Evolutionary conservation across 139 green algal genomes (phyloP).

Genomic region (Astrephomene gubernaculifera): DNA sequence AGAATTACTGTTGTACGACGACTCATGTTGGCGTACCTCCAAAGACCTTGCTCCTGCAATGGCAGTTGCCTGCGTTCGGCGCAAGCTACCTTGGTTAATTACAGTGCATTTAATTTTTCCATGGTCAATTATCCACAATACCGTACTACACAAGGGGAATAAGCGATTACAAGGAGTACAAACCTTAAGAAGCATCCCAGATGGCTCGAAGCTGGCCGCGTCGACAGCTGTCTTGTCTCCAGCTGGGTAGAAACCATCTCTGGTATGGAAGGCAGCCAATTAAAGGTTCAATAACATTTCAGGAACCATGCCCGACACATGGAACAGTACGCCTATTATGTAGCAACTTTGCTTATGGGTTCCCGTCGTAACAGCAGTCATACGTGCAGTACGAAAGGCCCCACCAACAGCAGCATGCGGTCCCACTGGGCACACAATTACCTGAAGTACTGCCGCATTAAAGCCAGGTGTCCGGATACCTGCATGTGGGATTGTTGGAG

Average conservation of each 20-base stretch:
- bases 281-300: not conserved
- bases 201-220: constrained; percentile 45
- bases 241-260: constrained; percentile 67
- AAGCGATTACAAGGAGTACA: too few species aligned
- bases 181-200: constrained; percentile 83
- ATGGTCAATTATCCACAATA: too few species aligned
- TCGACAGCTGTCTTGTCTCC: constrained; percentile 4
- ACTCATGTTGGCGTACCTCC: not conserved
- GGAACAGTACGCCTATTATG: not conserved
- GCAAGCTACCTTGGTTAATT: too few species aligned
- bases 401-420: not conserved
- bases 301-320: too few species aligned
- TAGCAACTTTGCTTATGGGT: not conserved
- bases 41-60: not conserved
- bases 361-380: not conserved
- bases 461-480: constrained; percentile 57
- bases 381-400: too few species aligned
- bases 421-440: not conserved
- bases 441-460: constrained; percentile 85
- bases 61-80: not conserved
- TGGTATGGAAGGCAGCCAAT: not conserved
- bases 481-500: too few species aligned
- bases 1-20: too few species aligned
- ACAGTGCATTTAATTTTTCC: too few species aligned
- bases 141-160: too few species aligned